Percentiles rank a stretch among this genome's conserved stretches.
These are phyloP conservation scores for Ophiostoma piceae DNA, from an alignment of 2,329 filamentous ascomycete genomes.

Conservation along the genomic window DNA sequence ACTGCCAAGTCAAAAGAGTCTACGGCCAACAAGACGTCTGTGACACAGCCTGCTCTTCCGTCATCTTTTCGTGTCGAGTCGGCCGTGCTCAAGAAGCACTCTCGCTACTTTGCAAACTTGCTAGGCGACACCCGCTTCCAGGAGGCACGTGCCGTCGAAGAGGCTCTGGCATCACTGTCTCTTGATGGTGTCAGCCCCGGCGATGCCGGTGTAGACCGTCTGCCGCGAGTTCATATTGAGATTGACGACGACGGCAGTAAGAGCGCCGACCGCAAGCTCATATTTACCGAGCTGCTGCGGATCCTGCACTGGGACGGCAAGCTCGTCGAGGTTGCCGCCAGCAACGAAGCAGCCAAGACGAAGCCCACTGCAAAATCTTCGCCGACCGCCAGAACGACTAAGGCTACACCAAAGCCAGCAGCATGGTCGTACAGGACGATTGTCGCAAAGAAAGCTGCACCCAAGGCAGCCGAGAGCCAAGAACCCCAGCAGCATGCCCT, in stretches of 20 bases:
- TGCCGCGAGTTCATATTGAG: conserved; percentile 60
- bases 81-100: conserved; percentile 52
- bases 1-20: conserved; percentile 27
- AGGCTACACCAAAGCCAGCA: not conserved
- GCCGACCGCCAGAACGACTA: not conserved
- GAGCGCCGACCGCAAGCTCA: conserved; percentile 52
- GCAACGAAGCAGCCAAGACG: not conserved
- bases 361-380: not conserved
- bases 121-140: conserved; percentile 59
- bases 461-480: not conserved
- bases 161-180: conserved; percentile 47
- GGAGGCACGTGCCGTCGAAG: conserved; percentile 54
- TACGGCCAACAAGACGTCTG: conserved; percentile 12
- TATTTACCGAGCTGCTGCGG: conserved; percentile 62
- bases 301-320: conserved; percentile 56
- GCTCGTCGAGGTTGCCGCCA: conserved; percentile 1
- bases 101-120: conserved; percentile 65
- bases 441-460: not conserved
- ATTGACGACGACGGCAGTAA: conserved; percentile 66
- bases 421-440: not conserved
- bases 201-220: conserved; percentile 43
- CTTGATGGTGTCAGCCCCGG: conserved; percentile 44
- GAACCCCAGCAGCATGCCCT: not conserved
- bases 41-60: conserved; percentile 36
- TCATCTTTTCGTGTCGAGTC: conserved; percentile 57